A percentile compares a stretch with the other conserved stretches of the same genome.
Conservation (phyloP, 2,329 filamentous ascomycete genomes). For the Plectosphaerella cucumerina region DNA sequence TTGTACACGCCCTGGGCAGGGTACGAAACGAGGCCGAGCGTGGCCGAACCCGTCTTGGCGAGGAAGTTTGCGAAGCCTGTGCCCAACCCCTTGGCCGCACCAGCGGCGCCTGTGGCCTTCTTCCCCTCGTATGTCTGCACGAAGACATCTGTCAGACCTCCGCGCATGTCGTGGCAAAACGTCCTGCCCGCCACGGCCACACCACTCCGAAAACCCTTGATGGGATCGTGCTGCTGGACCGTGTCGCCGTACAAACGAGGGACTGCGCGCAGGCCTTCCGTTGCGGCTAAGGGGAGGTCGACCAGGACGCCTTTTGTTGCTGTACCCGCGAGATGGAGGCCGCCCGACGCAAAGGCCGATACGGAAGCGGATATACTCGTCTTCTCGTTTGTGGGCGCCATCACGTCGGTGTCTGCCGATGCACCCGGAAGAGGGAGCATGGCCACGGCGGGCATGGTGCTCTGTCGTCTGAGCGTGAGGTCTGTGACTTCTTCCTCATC, state of each 20-base stretch:
- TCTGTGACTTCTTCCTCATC: neutral
- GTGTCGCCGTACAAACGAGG: constrained; percentile 12
- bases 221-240: constrained; percentile 8
- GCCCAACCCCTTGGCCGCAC: constrained; percentile 11
- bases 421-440: constrained; percentile 9
- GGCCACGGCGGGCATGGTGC: constrained; percentile 4
- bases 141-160: constrained; percentile 11
- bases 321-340: neutral
- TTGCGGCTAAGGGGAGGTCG: constrained; percentile 12
- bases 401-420: neutral
- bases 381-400: neutral
- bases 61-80: constrained; percentile 11
- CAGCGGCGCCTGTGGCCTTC: constrained; percentile 8
- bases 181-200: constrained; percentile 10
- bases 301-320: constrained; percentile 5
- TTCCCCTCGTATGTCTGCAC: constrained; percentile 11
- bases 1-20: constrained; percentile 12
- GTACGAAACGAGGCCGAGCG: constrained; percentile 10
- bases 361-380: neutral
- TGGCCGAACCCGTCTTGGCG: constrained; percentile 11
- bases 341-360: neutral
- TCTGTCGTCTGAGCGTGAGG: constrained; percentile 1
- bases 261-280: constrained; percentile 13
- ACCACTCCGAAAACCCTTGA: constrained; percentile 11
- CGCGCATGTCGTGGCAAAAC: constrained; percentile 10